Conservation (phyloP, 1,139 yeast species). For the Pichia sp. region DNA sequence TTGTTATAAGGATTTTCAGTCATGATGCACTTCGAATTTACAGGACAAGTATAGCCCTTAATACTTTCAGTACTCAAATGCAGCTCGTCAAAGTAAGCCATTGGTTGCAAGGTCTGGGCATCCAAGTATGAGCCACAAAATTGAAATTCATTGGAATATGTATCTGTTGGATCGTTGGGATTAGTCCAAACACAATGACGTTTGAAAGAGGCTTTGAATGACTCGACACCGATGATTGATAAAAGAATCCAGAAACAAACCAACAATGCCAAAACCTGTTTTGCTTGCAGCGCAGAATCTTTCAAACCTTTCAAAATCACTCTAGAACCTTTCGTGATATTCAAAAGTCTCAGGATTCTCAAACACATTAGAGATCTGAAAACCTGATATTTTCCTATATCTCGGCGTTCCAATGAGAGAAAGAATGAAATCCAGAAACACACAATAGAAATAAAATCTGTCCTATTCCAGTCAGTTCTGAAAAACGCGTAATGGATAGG, state of each 20-base stretch:
- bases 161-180: conserved; percentile 59
- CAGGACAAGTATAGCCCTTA: conserved; percentile 84
- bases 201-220: conserved; percentile 77
- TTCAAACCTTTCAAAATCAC: conserved; percentile 68
- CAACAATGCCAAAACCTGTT: conserved; percentile 72
- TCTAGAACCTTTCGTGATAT: conserved; percentile 72
- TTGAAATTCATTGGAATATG: conserved; percentile 51
- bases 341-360: conserved; percentile 67
- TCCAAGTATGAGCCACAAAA: conserved; percentile 78
- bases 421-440: conserved; percentile 72
- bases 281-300: conserved; percentile 68
- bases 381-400: conserved; percentile 45
- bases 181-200: conserved; percentile 89
- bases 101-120: conserved; percentile 30
- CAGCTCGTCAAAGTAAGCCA: conserved; percentile 53
- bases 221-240: conserved; percentile 84
- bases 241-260: conserved; percentile 79
- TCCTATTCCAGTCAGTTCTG: conserved; percentile 78
- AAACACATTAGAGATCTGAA: conserved; percentile 73
- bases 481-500: conserved; percentile 53
- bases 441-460: conserved; percentile 68
- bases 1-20: conserved; percentile 70
- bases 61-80: conserved; percentile 42
- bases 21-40: conserved; percentile 64
- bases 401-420: conserved; percentile 49